Percentiles rank a stretch among this genome's conserved stretches.
These are phyloP conservation scores for Rhamnella rubrinervis DNA, from an alignment of 331 rosid species.

Conservation along the genomic window DNA sequence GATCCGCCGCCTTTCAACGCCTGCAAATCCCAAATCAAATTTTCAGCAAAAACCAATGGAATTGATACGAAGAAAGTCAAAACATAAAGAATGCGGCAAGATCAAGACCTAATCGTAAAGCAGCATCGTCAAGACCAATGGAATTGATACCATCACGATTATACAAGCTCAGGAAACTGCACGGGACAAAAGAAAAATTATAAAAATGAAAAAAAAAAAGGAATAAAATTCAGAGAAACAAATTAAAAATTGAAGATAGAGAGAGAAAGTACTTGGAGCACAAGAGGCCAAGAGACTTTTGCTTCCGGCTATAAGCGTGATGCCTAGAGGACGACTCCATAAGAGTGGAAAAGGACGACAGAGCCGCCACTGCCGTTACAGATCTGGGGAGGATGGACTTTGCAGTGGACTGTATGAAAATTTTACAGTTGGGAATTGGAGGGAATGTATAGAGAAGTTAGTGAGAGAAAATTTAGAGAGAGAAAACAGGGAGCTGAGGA, in stretches of 20 bases:
- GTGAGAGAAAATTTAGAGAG: not conserved
- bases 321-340: conserved; percentile 44
- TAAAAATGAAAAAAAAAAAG: not conserved
- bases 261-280: conserved; percentile 70
- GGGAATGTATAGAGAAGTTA: not conserved
- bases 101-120: conserved; percentile 57
- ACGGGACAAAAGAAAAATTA: not conserved
- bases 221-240: not conserved
- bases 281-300: conserved; percentile 84
- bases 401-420: not conserved
- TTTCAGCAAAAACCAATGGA: not conserved
- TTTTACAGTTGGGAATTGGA: not conserved
- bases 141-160: conserved; percentile 57
- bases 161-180: conserved; percentile 76
- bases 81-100: not conserved
- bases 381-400: not conserved
- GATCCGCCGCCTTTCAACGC: conserved; percentile 89
- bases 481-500: conserved; percentile 9
- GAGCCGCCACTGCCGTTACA: conserved; percentile 22
- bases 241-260: not conserved
- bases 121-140: conserved; percentile 89
- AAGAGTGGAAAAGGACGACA: conserved; percentile 20
- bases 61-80: not conserved
- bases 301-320: conserved; percentile 72
- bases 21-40: conserved; percentile 27